Base-by-base conservation (phyloP, 108 stramenopile genomes). In the Cyclostephanos tholiformis region DNA sequence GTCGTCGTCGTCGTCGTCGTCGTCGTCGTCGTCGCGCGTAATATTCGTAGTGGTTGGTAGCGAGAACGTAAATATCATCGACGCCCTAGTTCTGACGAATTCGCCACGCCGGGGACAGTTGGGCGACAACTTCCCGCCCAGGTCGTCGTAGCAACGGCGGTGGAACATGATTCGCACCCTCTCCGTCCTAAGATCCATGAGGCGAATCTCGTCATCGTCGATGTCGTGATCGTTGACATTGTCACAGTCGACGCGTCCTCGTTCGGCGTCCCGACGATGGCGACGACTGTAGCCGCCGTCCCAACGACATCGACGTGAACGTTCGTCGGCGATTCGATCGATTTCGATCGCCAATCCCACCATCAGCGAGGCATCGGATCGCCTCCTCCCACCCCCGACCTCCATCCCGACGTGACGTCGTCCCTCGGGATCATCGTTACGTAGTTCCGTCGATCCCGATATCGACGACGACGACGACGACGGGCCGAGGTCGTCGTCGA, bases 31-130 rank as follows among this genome's bases (percentile, higher is more conserved):
- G 10, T 16, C 39, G 23, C 75, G 23, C 36, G 9, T 12, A 41
- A 12, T 10, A 10, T 41, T 10, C 41, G 9, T 41, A 8, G 41
- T 10, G 12, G 63, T 53, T 23, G 83, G 89, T n/a, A 87, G 35
- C 6, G 82, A 60, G 66, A 89, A 74, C 39, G 86, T 86, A 2
- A 89, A 69, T 14, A 84, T 26, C 13, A 89, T 20, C 29, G 85
- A 73, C 17, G 76, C 88, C 32, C 49, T 32, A 7, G 44, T 23
- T 11, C 38, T 57, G 9, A 11, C 67, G 16, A 41, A 70, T 63
- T 36, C 22, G 56, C 41, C 29, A 9, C 0, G 38, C 25, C 52
- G 25, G 6, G 50, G 55, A 30, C 13, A 39, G 30, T 23, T 12
- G 35, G 29, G 1, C 50, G 58, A 36, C 22, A 2, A 32, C n/a